Evolutionary conservation across 2,329 filamentous ascomycete species (phyloP).

Genomic region (Apiospora rasikravindrae): DNA sequence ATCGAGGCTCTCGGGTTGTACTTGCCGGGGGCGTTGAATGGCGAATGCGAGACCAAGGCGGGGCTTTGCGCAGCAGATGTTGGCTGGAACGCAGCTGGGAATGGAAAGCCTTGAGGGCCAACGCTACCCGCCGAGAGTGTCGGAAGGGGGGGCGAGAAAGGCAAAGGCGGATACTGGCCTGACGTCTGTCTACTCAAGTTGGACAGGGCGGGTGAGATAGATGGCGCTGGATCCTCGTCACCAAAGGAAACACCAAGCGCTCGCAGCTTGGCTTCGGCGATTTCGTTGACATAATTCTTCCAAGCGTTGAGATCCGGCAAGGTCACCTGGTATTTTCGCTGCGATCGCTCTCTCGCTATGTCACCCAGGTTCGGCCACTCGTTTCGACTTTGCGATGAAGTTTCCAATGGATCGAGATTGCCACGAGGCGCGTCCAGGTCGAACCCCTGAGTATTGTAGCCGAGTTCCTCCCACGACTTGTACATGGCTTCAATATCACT

Average conservation of each 20-base stretch:
- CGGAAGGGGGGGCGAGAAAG: constrained; percentile 84
- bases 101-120: constrained; percentile 59
- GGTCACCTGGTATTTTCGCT: constrained; percentile 63
- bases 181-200: constrained; percentile 72
- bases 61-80: constrained; percentile 68
- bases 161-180: constrained; percentile 74
- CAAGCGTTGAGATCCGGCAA: constrained; percentile 73
- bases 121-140: constrained; percentile 79
- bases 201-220: constrained; percentile 69
- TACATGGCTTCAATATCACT: constrained; percentile 67
- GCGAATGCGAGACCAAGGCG: constrained; percentile 70
- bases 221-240: constrained; percentile 70
- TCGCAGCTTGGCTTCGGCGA: constrained; percentile 90
- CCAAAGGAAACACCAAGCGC: constrained; percentile 86
- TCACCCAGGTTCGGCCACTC: constrained; percentile 71
- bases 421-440: constrained; percentile 59
- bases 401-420: constrained; percentile 37
- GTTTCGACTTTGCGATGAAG: constrained; percentile 67
- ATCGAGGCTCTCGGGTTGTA: constrained; percentile 76
- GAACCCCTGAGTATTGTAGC: constrained; percentile 73
- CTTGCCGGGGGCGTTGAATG: constrained; percentile 66
- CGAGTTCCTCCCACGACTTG: constrained; percentile 69
- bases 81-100: constrained; percentile 63
- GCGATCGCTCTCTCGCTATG: constrained; percentile 58
- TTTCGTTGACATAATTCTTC: constrained; percentile 79